Evolutionary conservation across 2,329 filamentous ascomycete genomes (phyloP).

Genomic region (Alternaria sp.): DNA sequence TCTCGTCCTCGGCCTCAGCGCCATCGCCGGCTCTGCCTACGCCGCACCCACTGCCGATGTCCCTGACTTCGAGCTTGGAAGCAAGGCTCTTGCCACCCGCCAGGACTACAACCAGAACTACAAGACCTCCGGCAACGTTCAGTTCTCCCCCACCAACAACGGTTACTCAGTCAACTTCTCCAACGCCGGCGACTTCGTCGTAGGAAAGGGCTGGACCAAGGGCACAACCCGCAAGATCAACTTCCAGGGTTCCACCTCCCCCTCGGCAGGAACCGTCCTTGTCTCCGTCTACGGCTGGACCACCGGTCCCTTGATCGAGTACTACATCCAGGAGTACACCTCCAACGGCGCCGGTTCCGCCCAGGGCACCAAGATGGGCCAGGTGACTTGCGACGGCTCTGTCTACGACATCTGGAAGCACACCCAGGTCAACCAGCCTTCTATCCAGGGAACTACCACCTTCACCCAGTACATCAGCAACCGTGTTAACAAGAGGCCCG

Average conservation of each 20-base stretch:
- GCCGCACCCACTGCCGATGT: slow-evolving; percentile 36
- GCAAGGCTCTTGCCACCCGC: slow-evolving; percentile 27
- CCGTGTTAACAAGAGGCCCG: slow-evolving; percentile 35
- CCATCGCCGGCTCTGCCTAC: slow-evolving; percentile 26
- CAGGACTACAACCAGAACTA: slow-evolving; percentile 49
- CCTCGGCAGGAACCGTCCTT: slow-evolving; percentile 36
- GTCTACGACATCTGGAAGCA: slow-evolving; percentile 45
- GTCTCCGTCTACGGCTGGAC: slow-evolving; percentile 64
- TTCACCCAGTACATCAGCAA: slow-evolving; percentile 61
- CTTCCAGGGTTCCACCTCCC: slow-evolving; percentile 37
- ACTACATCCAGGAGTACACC: slow-evolving; percentile 61
- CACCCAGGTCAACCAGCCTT: slow-evolving; percentile 53
- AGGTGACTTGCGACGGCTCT: slow-evolving; percentile 40
- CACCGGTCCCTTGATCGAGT: slow-evolving; percentile 57
- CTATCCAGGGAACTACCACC: slow-evolving; percentile 58
- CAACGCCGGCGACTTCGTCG: slow-evolving; percentile 42
- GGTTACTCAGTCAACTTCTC: slow-evolving; percentile 42
- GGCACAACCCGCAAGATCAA: slow-evolving; percentile 41
- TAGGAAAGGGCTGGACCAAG: slow-evolving; percentile 45
- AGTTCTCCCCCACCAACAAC: slow-evolving; percentile 37
- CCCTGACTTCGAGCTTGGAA: slow-evolving; percentile 40
- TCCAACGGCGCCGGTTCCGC: slow-evolving; percentile 52
- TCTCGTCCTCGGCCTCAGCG: slow-evolving; percentile 32
- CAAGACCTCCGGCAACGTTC: slow-evolving; percentile 42
- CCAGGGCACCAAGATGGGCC: slow-evolving; percentile 38